Evolutionary conservation across 2,329 filamentous ascomycete genomes (phyloP), one percentile per base, ranked within the genome.

Genomic region (Colletotrichum spaethianum): DNA sequence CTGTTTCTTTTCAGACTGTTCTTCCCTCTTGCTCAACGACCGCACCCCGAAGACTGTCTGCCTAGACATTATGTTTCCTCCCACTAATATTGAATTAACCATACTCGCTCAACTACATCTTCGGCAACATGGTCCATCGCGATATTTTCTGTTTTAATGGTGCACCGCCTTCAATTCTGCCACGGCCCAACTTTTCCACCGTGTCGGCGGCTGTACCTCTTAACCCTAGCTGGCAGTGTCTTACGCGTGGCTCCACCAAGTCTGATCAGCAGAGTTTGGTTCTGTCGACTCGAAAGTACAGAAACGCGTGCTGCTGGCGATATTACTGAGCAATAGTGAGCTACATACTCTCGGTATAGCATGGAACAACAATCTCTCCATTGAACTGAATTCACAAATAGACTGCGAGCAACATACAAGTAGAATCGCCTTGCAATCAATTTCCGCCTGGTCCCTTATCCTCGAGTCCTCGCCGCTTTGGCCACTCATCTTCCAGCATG

Each of bases 401-500:
- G 11, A 12, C 3, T 14, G n/a, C 33, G 36, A 9, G 7, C 4
- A 16, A 14, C 6, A 3, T 20, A 7, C 20, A 33, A 31, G 26
- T 31, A 33, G 2, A 11, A 53, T 33, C 11, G 9, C 42, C 20
- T 18, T n/a, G 7, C 42, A 18, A 2, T 53, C 18, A 7, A 31
- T n/a, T 18, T 52, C n/a, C 11, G 23, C 11, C 48, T 28, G 6
- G 1, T 23, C 48, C 26, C 18, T 33, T 46, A 9, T 9, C 16
- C 26, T 33, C 57, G 14, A 48, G 8, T 18, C 48, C 28, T 33
- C 48, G 31, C 16, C 26, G n/a, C 1, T 18, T 57, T 1, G 38
- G 18, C 83, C 83, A 84, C 59, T 85, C 84, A 1, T 75, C 55
- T 63, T 83, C 82, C 46, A 85, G 57, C 76, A 85, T 85, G 0